These are phyloP conservation scores for Lactarius sp. DNA, from an alignment of 768 basidiomycete species.

Conservation along the genomic window DNA sequence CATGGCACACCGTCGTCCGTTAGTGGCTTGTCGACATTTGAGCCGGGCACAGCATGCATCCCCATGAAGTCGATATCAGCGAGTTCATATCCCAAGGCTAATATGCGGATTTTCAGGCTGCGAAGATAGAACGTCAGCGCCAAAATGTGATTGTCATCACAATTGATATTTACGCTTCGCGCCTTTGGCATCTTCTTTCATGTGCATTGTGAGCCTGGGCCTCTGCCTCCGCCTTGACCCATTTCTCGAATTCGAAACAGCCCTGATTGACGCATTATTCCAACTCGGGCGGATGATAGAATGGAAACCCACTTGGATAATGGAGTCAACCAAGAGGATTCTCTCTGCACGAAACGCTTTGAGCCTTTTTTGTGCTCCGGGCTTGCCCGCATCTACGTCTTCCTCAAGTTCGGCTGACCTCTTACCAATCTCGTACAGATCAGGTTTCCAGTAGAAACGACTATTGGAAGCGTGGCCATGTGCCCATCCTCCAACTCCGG, in stretches of 20 bases:
- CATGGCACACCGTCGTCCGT: constrained; percentile 14
- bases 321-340: constrained; percentile 13
- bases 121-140: not conserved
- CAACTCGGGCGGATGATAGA: not conserved
- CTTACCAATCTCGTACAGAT: constrained; percentile 16
- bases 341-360: constrained; percentile 18
- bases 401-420: constrained; percentile 8
- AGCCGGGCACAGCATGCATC: not conserved
- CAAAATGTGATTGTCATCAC: not conserved
- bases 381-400: constrained; percentile 11
- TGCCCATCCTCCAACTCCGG: constrained; percentile 23
- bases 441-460: constrained; percentile 22
- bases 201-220: not conserved
- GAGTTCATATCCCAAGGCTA: constrained; percentile 8
- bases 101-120: constrained; percentile 11
- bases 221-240: constrained; percentile 4
- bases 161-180: constrained; percentile 8
- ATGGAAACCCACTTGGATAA: constrained; percentile 6
- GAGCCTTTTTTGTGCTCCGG: constrained; percentile 12
- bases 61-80: constrained; percentile 13
- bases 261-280: constrained; percentile 9
- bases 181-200: not conserved
- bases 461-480: constrained; percentile 12
- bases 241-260: constrained; percentile 13
- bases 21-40: constrained; percentile 12